Conservation (phyloP, 176 grass and related monocot species). For the Hordeum marinum region DNA sequence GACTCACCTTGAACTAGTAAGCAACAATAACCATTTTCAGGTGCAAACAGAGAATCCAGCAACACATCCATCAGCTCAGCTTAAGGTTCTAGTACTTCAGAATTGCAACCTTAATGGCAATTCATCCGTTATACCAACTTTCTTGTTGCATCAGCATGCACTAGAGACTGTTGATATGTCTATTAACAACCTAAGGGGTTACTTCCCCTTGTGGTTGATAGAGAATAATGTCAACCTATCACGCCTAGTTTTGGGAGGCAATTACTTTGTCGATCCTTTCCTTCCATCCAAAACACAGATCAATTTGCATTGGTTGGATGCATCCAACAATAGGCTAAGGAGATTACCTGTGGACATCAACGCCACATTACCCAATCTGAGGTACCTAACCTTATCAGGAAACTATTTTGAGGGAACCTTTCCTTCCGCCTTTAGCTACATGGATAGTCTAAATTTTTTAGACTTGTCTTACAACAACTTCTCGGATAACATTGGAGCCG, state of each 20-base stretch:
- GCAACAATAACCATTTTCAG: background rate
- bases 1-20: conserved; percentile 16
- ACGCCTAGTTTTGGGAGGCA: background rate
- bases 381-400: background rate
- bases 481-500: background rate
- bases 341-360: background rate
- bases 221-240: conserved; percentile 21
- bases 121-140: background rate
- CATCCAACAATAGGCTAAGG: conserved; percentile 4
- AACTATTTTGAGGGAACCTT: background rate
- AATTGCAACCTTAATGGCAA: conserved; percentile 31
- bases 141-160: conserved; percentile 15
- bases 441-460: background rate
- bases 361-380: background rate
- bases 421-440: background rate
- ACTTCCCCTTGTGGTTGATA: conserved; percentile 26
- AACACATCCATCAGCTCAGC: background rate
- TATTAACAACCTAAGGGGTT: conserved; percentile 4
- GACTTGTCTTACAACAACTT: conserved; percentile 37
- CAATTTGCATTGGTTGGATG: background rate
- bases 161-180: background rate
- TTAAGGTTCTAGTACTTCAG: conserved; percentile 11
- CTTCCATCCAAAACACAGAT: conserved; percentile 16
- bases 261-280: conserved; percentile 4
- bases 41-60: conserved; percentile 12